These are phyloP conservation scores for Magnaporthiopsis incrustans DNA, from an alignment of 2,329 filamentous ascomycete genomes.

Conservation along the genomic window DNA sequence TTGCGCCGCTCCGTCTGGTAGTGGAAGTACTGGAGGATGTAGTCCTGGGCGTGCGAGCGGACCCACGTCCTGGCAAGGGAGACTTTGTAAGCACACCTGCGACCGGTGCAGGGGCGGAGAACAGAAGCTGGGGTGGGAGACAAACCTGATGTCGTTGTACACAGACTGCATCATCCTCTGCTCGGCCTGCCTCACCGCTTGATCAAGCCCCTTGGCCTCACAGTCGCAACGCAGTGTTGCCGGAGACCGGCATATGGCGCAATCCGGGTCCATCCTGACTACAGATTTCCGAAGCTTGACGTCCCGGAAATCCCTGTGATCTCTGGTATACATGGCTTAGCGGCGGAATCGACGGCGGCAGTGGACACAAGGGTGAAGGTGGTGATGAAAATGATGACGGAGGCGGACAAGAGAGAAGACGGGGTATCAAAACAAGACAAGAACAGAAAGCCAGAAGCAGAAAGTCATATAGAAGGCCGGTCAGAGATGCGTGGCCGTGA, in stretches of 20 bases:
- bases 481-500: too few relatives aligned
- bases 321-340: slow-evolving; percentile 13
- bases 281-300: slow-evolving; percentile 32
- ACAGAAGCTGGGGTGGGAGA: slow-evolving; percentile 5
- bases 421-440: background rate
- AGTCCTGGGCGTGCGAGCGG: slow-evolving; percentile 56
- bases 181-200: slow-evolving; percentile 56
- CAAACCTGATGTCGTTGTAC: slow-evolving; percentile 56
- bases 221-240: slow-evolving; percentile 54
- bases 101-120: background rate
- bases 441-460: too few relatives aligned
- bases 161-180: slow-evolving; percentile 54
- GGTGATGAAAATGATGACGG: background rate
- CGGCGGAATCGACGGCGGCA: slow-evolving; percentile 9
- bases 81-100: slow-evolving; percentile 11
- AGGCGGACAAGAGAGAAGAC: slow-evolving; percentile 5
- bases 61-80: slow-evolving; percentile 49
- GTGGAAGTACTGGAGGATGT: slow-evolving; percentile 58
- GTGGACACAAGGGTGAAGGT: slow-evolving; percentile 1
- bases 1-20: slow-evolving; percentile 54
- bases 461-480: too few relatives aligned
- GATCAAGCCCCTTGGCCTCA: slow-evolving; percentile 56
- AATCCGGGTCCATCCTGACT: slow-evolving; percentile 62
- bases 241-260: slow-evolving; percentile 57
- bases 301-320: background rate